phyloP scores from a whole-genome alignment of 352 stramenopile genomes.

The Plasmopara muralis region DNA sequence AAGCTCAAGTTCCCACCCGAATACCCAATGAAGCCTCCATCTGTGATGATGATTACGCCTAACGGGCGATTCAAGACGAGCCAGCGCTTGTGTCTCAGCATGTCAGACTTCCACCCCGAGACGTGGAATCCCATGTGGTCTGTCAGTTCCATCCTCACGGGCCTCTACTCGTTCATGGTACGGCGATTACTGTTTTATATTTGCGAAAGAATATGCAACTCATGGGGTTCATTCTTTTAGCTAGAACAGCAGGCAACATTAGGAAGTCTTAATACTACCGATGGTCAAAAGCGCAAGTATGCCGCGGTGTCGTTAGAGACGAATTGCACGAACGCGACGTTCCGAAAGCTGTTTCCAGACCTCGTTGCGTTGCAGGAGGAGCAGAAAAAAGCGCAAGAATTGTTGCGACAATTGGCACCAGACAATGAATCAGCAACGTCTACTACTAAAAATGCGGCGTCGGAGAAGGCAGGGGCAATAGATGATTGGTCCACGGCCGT shows the following conservation, averaged over 20 bases:
- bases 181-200: slow-evolving; percentile 1
- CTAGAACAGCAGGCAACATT: slow-evolving; percentile 79
- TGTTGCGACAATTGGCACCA: slow-evolving; percentile 26
- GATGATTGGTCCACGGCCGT: slow-evolving; percentile 37
- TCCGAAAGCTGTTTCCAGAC: slow-evolving; percentile 86
- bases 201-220: slow-evolving; percentile 5
- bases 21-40: slow-evolving; percentile 95
- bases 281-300: slow-evolving; percentile 80
- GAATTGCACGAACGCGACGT: slow-evolving; percentile 76
- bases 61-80: slow-evolving; percentile 94
- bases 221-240: slow-evolving; percentile 21
- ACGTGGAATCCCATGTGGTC: slow-evolving; percentile 97
- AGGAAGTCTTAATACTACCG: slow-evolving; percentile 82
- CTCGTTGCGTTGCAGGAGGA: slow-evolving; percentile 72
- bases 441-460: slow-evolving; percentile 13
- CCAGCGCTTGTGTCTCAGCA: slow-evolving; percentile 90
- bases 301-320: slow-evolving; percentile 68
- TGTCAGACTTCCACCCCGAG: slow-evolving; percentile 95
- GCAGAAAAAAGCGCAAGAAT: slow-evolving; percentile 39
- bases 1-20: slow-evolving; percentile 91
- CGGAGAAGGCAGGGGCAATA: slow-evolving; percentile 20
- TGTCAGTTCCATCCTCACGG: slow-evolving; percentile 93
- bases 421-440: slow-evolving; percentile 3
- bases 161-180: slow-evolving; percentile 94
- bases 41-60: slow-evolving; percentile 92